phyloP scores from a whole-genome alignment of 352 stramenopile genomes.

The Pythium aquatile region DNA sequence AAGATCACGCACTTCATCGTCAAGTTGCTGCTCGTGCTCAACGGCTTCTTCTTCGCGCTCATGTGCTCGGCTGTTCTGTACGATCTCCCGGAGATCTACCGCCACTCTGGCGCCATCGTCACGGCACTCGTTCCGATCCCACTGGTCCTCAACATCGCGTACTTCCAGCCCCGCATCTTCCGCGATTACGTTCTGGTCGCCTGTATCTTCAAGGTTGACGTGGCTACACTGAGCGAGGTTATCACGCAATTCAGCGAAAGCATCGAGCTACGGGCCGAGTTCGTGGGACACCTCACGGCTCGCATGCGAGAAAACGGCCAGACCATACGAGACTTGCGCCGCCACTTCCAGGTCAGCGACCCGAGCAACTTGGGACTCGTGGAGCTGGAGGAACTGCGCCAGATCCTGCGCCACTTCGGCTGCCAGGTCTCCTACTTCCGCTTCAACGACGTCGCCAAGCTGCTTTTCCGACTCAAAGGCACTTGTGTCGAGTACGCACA shows the following conservation, averaged over 20 bases:
- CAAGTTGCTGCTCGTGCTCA: constrained; percentile 24
- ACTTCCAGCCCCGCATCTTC: constrained; percentile 24
- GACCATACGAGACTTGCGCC: constrained; percentile 4
- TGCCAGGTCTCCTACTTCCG: constrained; percentile 28
- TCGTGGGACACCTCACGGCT: constrained; percentile 16
- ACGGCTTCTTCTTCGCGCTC: constrained; percentile 27
- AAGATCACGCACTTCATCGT: constrained; percentile 16
- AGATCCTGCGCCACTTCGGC: constrained; percentile 18
- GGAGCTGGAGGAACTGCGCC: constrained; percentile 22
- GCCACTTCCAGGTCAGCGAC: constrained; percentile 15
- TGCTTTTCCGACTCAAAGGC: constrained; percentile 22
- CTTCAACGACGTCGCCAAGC: constrained; percentile 30
- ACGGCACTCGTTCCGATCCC: constrained; percentile 10
- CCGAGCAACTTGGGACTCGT: constrained; percentile 6
- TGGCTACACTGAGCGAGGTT: constrained; percentile 21
- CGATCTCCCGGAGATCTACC: constrained; percentile 17
- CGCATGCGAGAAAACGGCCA: constrained; percentile 17
- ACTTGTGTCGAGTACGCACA: constrained; percentile 19
- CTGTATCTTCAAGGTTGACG: constrained; percentile 22
- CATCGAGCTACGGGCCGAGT: constrained; percentile 24
- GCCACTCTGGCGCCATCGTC: background rate
- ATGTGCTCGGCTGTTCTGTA: constrained; percentile 24
- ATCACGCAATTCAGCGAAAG: constrained; percentile 27
- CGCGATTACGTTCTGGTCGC: constrained; percentile 20
- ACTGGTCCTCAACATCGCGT: constrained; percentile 23